Conservation (phyloP, 805 yeast genomes). For the Cyberlindnera veronae region DNA sequence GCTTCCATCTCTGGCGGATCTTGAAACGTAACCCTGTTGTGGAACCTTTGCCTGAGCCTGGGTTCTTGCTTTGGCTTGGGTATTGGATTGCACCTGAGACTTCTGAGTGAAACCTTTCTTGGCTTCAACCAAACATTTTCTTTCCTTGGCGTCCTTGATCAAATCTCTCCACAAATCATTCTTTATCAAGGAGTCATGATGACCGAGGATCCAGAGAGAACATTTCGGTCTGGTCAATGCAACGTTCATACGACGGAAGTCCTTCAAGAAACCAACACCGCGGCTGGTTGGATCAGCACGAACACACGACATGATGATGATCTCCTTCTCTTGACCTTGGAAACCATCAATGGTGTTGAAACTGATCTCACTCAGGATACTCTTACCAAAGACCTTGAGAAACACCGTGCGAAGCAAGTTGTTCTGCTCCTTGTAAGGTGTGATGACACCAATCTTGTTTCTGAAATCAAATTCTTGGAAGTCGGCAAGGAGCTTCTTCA, state of each 20-base stretch:
- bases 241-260: conserved; percentile 93
- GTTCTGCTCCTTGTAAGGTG: conserved; percentile 93
- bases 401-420: conserved; percentile 55
- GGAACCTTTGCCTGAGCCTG: neutral
- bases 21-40: neutral
- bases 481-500: conserved; percentile 46
- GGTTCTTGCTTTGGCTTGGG: neutral
- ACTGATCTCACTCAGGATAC: conserved; percentile 64
- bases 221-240: conserved; percentile 92
- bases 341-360: conserved; percentile 97
- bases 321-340: conserved; percentile 96
- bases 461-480: conserved; percentile 26
- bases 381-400: conserved; percentile 53
- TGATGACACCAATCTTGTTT: conserved; percentile 83
- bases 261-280: conserved; percentile 85
- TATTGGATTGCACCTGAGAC: neutral
- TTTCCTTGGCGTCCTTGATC: conserved; percentile 56
- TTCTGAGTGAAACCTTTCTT: conserved; percentile 19
- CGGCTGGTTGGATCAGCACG: conserved; percentile 63
- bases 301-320: conserved; percentile 92
- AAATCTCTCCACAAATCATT: conserved; percentile 74
- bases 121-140: conserved; percentile 32
- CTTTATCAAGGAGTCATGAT: conserved; percentile 56
- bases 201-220: conserved; percentile 90
- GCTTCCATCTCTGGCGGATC: neutral